Base-by-base conservation (phyloP, 139 green algal genomes). In the Chlorella sp. region DNA sequence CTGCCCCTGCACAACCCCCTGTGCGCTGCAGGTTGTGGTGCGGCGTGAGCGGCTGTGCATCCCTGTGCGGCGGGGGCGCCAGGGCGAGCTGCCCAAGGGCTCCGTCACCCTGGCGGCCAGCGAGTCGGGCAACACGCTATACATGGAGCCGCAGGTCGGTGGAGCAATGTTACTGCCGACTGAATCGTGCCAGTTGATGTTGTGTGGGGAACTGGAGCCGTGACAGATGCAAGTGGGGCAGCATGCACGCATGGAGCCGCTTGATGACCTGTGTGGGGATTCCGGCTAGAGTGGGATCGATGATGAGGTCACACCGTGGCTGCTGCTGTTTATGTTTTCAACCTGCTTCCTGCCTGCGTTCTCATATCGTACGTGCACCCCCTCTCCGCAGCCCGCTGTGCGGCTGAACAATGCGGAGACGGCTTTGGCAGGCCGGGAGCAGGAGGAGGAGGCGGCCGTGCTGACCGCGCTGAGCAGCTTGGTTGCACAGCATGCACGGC, bases 401-500 rank as follows among this genome's bases (percentile, higher is more conserved):
- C 69, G 85, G 57, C 87, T 98, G 25, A 98, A 98, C 91, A 98
- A 98, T 78, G 73, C 38, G 5, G 92, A 95, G 78, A 92, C 91
- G 26, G 47, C 88, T 70, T 85, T 98, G 73, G 81, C 74, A n/a
- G 91, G 80, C n/a, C 64, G 85, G 55, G 92, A 97, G 87, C 60
- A 72, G 60, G 81, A 87, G n/a, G 93, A 95, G 74, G 93, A 95
- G 85, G 34, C 41, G 39, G 23, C 39, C 28, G 89, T 97, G 65
- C 88, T 97, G 83, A n/a, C 65, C 3, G 26, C 71, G 55, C 85
- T 96, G n/a, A 87, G 79, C 15, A 12, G 28, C 17, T 25, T 91
- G 88, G 88, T 89, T 17, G 88, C 36, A 3, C 16, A 82, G 23
- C 51, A 88, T 34, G 63, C 62, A 0, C 16, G 7, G 1, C 55